phyloP scores from a whole-genome alignment of 2,329 filamentous ascomycete species.

The Sclerotinia minor region DNA sequence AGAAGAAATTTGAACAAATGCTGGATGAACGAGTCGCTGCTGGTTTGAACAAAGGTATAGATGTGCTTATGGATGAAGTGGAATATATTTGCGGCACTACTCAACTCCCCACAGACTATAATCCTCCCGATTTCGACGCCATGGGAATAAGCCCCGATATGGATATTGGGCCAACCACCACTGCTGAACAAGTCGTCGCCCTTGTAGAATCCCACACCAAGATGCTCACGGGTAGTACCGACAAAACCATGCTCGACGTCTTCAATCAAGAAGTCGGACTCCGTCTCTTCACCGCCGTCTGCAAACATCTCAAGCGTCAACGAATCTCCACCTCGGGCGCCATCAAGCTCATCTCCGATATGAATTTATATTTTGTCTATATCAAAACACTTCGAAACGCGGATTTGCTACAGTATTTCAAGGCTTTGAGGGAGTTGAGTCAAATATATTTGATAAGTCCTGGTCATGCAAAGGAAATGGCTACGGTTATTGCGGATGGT shows the following conservation, averaged over 20 bases:
- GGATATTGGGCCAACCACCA: conserved; percentile 73
- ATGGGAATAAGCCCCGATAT: conserved; percentile 41
- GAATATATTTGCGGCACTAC: conserved; percentile 91
- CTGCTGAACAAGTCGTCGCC: conserved; percentile 77
- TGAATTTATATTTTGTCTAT: conserved; percentile 90
- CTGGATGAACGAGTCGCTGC: conserved; percentile 95
- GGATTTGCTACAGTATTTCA: conserved; percentile 86
- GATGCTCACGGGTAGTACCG: conserved; percentile 92
- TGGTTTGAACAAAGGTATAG: conserved; percentile 94
- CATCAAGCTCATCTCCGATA: conserved; percentile 91
- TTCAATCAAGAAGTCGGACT: conserved; percentile 98
- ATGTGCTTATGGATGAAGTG: conserved; percentile 97
- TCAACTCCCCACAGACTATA: conserved; percentile 86
- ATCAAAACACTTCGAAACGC: conserved; percentile 78
- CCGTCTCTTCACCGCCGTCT: conserved; percentile 85
- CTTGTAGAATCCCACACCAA: conserved; percentile 85
- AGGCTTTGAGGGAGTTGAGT: conserved; percentile 83
- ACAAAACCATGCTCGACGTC: conserved; percentile 97
- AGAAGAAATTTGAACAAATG: conserved; percentile 99
- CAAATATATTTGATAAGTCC: conserved; percentile 94
- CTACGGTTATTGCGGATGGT: conserved; percentile 87
- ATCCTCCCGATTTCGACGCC: conserved; percentile 54
- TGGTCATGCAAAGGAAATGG: conserved; percentile 88
- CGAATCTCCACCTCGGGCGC: conserved; percentile 87
- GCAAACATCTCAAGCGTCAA: conserved; percentile 97